Evolutionary conservation across 768 basidiomycete genomes (phyloP).

Genomic region (Amanita phalloides): DNA sequence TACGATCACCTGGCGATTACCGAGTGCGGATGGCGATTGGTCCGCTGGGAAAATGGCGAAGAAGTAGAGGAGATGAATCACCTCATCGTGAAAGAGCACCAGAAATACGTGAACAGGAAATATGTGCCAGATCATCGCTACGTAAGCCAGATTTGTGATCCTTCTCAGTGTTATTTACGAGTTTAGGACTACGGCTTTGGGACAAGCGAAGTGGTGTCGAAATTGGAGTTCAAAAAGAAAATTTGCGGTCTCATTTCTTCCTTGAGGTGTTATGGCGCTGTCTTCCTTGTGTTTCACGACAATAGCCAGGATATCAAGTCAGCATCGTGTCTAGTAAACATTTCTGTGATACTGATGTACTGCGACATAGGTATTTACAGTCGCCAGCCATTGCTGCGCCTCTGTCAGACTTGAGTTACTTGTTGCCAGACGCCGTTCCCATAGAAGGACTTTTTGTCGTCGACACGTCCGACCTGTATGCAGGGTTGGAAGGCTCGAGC

Average conservation of each 20-base stretch:
- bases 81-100: constrained; percentile 54
- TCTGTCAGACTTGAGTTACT: constrained; percentile 37
- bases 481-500: constrained; percentile 56
- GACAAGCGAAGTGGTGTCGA: constrained; percentile 40
- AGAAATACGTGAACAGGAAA: constrained; percentile 41
- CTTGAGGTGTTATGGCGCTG: constrained; percentile 36
- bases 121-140: constrained; percentile 57
- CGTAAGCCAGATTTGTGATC: constrained; percentile 22
- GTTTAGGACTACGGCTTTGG: constrained; percentile 61
- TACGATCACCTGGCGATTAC: constrained; percentile 60
- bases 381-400: constrained; percentile 38
- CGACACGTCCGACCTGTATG: constrained; percentile 69
- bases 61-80: constrained; percentile 44
- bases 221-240: constrained; percentile 36
- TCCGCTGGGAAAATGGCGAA: constrained; percentile 44
- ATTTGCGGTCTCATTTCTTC: constrained; percentile 35
- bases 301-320: constrained; percentile 69
- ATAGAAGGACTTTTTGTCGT: constrained; percentile 49
- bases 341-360: constrained; percentile 8
- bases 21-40: constrained; percentile 71
- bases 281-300: constrained; percentile 80
- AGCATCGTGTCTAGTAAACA: constrained; percentile 2
- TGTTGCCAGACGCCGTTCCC: constrained; percentile 47
- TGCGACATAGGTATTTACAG: constrained; percentile 38
- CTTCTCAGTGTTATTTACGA: background rate